Base-by-base conservation (phyloP, 139 green algal species). In the Trebouxia sp. region DNA sequence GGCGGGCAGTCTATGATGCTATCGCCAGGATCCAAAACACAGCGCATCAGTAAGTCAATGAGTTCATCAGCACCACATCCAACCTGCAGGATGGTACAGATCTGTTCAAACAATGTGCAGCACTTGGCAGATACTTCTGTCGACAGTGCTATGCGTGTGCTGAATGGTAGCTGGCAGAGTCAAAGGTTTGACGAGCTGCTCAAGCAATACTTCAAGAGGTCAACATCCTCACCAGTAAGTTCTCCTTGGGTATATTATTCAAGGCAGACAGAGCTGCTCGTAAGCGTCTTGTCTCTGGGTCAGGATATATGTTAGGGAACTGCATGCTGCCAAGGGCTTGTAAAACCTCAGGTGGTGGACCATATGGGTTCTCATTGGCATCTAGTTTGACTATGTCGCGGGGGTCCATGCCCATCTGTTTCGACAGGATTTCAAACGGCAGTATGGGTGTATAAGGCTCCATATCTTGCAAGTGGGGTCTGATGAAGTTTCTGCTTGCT, bases 361-460 rank as follows among this genome's bases (percentile, higher is more conserved):
- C 97, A 82, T 99, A 99, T 5, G 96, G 95, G 79, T 99, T 99
- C 80, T 99, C 97, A 81, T 99, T 99, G 3, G 97, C 97, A 62
- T 99, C 97, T 37, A 99, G 92, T 90, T 99, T 99, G 17, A 99
- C 89, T 76, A 99, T 99, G 42, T 99, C 91, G 70, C 95, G 78
- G 2, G 94, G 91, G 38, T 65, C 83, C 24, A 89, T 84, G 14
- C 96, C 94, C 42, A 99, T 90, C 39, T 89, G 85, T 37, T 87
- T 67, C 17, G 92, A 95, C 5, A 98, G 83, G 11, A 98, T 82
- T 79, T 99, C 97, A 79, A 99, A 99, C 0, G 97, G 97, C 84
- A 98, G 92, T 30, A 99, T 99, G 10, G 97, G 96, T 6, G 93
- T 99, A 88, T 99, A 99, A 1, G 96, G 78, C 24, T 92, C 91